phyloP scores from a whole-genome alignment of 148 eudicot species.

The Chenopodium album region DNA sequence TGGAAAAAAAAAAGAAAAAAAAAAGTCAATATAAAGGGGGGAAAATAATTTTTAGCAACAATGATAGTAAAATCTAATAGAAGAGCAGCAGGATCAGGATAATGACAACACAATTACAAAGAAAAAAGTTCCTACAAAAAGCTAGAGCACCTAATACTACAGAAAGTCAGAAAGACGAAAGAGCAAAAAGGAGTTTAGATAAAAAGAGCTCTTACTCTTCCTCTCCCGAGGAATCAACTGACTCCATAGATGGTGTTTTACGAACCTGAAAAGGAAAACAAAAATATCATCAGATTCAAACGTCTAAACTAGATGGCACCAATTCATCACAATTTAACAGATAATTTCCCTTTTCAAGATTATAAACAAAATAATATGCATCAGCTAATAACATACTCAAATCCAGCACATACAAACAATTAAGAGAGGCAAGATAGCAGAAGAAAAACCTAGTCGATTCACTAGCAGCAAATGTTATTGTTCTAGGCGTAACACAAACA shows the following conservation, averaged over 20 bases:
- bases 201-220: slow-evolving; percentile 80
- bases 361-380: neutral
- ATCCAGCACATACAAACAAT: neutral
- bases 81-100: neutral
- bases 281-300: slow-evolving; percentile 9
- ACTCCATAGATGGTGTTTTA: slow-evolving; percentile 82
- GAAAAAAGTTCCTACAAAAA: neutral
- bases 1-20: slow-evolving; percentile 33
- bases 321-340: neutral
- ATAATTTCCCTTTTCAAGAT: neutral
- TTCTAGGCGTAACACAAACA: too few relatives aligned
- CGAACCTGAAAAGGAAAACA: slow-evolving; percentile 49
- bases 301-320: neutral
- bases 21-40: neutral
- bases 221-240: slow-evolving; percentile 96
- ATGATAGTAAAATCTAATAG: neutral
- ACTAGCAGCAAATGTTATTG: neutral
- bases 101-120: neutral
- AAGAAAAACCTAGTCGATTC: neutral
- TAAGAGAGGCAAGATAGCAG: neutral
- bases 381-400: neutral
- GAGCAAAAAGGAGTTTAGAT: neutral
- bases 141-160: slow-evolving; percentile 1
- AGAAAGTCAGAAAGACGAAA: too few relatives aligned
- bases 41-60: neutral